Conservation (phyloP, 495 filamentous ascomycete species). For the Aspergillus bertholletiae region DNA sequence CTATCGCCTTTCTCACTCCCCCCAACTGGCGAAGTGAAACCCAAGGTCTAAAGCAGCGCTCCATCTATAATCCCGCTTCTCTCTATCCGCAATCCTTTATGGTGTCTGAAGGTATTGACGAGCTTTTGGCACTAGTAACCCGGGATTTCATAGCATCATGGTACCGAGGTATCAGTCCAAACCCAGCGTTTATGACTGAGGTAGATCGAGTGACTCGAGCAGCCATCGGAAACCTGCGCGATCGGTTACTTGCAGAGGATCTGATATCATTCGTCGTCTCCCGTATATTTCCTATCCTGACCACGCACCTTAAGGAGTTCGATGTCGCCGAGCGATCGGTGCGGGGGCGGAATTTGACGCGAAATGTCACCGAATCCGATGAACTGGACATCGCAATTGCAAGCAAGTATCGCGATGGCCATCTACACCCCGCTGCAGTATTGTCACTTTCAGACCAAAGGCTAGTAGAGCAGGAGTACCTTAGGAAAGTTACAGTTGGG, state of each 20-base stretch:
- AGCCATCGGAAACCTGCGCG: conserved; percentile 66
- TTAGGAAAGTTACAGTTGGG: conserved; percentile 65
- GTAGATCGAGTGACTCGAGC: conserved; percentile 75
- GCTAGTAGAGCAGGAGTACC: conserved; percentile 77
- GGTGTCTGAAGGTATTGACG: conserved; percentile 78
- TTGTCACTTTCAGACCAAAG: conserved; percentile 78
- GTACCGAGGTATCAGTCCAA: conserved; percentile 83
- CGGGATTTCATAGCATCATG: conserved; percentile 86
- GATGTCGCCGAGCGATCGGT: conserved; percentile 86
- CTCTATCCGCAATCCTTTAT: conserved; percentile 76
- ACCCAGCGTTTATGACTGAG: conserved; percentile 75
- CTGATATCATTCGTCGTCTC: conserved; percentile 76
- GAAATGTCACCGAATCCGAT: conserved; percentile 91
- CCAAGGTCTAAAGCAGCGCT: conserved; percentile 50
- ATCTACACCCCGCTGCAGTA: conserved; percentile 84
- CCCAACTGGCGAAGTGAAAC: conserved; percentile 67
- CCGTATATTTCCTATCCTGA: conserved; percentile 81
- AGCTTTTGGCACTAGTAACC: conserved; percentile 69
- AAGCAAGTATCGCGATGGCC: conserved; percentile 84
- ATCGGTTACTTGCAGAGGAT: conserved; percentile 68
- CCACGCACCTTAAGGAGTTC: conserved; percentile 86
- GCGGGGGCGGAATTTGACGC: conserved; percentile 79
- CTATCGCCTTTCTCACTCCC: conserved; percentile 58
- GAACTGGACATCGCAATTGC: conserved; percentile 94
- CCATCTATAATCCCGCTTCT: conserved; percentile 49